Percentiles rank a stretch among this genome's conserved stretches.
phyloP scores from a whole-genome alignment of 225 moss, liverwort and hornwort species.

The Straminergon stramineum region DNA sequence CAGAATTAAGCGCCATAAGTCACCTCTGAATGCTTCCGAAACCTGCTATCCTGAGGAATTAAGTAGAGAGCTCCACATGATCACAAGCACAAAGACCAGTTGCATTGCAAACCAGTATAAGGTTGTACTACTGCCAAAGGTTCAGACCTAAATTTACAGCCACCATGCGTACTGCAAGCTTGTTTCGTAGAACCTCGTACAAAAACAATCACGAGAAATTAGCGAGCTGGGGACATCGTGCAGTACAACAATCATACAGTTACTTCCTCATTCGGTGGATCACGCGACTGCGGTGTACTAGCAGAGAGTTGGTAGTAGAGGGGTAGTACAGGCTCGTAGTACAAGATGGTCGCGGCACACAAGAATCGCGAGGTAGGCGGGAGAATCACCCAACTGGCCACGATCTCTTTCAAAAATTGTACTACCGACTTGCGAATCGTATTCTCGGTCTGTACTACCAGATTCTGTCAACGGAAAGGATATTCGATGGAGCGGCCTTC shows the following conservation, averaged over 20 bases:
- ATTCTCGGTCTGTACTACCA: background rate
- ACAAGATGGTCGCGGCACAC: background rate
- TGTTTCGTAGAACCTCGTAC: background rate
- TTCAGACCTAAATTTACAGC: background rate
- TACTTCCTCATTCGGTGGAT: background rate
- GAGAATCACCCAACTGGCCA: background rate
- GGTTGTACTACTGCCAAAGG: background rate
- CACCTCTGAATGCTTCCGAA: background rate
- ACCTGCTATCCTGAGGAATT: background rate
- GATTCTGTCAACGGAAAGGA: background rate
- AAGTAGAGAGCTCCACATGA: background rate
- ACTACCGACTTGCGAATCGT: conserved; percentile 1
- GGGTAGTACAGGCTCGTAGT: conserved; percentile 3
- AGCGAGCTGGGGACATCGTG: background rate
- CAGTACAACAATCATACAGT: background rate
- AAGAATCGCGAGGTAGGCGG: background rate
- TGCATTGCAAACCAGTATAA: background rate
- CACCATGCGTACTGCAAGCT: background rate
- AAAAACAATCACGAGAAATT: background rate
- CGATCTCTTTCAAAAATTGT: background rate
- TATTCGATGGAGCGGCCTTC: background rate
- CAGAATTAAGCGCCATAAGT: background rate
- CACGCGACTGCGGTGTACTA: background rate
- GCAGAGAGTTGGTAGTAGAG: background rate
- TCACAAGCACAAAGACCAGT: background rate